Base-by-base conservation (phyloP, 1,139 yeast genomes). In the Hansenula lynferdii region DNA sequence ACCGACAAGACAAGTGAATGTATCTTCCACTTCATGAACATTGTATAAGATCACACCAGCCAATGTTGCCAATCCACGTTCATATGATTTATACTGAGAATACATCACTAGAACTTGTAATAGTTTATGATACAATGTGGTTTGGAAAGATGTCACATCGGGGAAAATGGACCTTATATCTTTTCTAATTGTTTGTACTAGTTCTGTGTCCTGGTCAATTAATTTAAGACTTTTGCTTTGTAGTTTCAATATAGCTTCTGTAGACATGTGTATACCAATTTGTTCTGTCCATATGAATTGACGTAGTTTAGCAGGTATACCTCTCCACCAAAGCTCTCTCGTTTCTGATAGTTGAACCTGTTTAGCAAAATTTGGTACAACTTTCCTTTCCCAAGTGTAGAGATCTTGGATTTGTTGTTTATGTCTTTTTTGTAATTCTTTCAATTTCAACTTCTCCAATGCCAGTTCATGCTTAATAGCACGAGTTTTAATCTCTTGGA, bases 311-410 rank as follows among this genome's bases (percentile, higher is more conserved):
- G 61, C 41, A 4, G 86, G 82, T 1, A 82, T 58, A 3, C 86
- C 86, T 38, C 85, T 61, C 86, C 87, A 81, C 74, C 82, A 78
- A 41, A 79, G 60, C 40, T 76, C 80, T 38, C 80, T 64, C 8
- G 72, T 63, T 16, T 62, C 50, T 0, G 75, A 62, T 11, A 62
- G 51, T 36, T 60, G 57, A 10, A 72, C 52, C 31, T 62, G 60
- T 9, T 52, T 43, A 21, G 57, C 54, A 42, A 68, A 66, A 34
- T 69, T 57, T 4, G 70, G 65, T 4, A 70, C 45, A 10, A 79
- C 63, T 31, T 63, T 56, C 14, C 51, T 45, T 26, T 56, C 56
- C 89, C 90, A 82, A 12, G 50, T 58, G 5, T 45, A 41, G 6
- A 53, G 45, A 46, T 77, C 80, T 24, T 57, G 53, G 15, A 57